phyloP scores from a whole-genome alignment of 768 basidiomycete species.

The Serendipita sp. region DNA sequence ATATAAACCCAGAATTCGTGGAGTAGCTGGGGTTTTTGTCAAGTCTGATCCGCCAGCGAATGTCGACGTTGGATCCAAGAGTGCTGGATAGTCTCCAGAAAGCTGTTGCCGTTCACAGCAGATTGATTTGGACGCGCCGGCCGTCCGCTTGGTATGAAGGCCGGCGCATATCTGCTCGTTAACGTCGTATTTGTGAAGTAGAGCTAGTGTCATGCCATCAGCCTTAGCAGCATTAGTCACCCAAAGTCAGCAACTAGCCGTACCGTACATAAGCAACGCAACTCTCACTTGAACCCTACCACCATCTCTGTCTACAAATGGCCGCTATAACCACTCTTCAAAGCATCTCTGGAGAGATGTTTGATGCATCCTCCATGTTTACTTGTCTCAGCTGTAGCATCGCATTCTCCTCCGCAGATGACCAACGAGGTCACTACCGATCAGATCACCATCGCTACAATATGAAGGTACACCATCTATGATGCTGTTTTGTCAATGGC shows the following conservation, averaged over 20 bases:
- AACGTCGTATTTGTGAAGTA: too few species aligned
- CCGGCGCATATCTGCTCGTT: too few species aligned
- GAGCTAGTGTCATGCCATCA: too few species aligned
- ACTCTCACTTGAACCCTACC: not conserved
- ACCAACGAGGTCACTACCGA: conserved; percentile 78
- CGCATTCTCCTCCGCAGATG: conserved; percentile 65
- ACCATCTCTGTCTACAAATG: not conserved
- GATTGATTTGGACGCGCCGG: too few species aligned
- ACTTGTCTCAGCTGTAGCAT: conserved; percentile 87
- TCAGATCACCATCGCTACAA: conserved; percentile 97
- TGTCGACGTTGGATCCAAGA: not conserved
- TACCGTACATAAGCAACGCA: too few species aligned
- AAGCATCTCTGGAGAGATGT: not conserved
- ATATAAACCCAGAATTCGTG: not conserved
- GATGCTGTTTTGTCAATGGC: not conserved
- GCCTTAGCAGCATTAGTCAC: too few species aligned
- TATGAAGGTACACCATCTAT: conserved; percentile 42
- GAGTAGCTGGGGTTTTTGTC: not conserved
- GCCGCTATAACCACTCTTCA: not conserved
- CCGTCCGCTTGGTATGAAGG: too few species aligned
- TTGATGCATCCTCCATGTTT: conserved; percentile 28
- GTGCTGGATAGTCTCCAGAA: too few species aligned
- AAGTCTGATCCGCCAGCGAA: not conserved
- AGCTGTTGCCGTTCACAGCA: too few species aligned
- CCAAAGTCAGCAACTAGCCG: too few species aligned